A percentile compares a stretch with the other conserved stretches of the same genome.
Evolutionary conservation across 1,284 basidiomycete genomes (phyloP).

Genomic region (Ceratobasidium papillatum): DNA sequence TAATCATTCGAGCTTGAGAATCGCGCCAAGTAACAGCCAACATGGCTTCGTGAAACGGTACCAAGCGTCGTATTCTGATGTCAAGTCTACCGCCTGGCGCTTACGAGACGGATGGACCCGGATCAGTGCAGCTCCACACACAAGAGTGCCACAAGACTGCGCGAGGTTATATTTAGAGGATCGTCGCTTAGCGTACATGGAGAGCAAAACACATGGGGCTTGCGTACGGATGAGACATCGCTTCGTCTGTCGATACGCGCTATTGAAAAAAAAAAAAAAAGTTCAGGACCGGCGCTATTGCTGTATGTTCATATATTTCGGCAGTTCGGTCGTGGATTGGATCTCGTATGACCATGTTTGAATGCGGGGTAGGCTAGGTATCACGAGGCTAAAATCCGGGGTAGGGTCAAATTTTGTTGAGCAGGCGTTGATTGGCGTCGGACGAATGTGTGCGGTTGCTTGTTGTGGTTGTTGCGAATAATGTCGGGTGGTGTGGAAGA

Average conservation of each 20-base stretch:
- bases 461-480: not conserved
- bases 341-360: not conserved
- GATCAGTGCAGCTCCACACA: constrained; percentile 3
- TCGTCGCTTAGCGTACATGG: not conserved
- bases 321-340: constrained; percentile 1
- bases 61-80: not conserved
- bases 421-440: not conserved
- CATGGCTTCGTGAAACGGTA: not conserved
- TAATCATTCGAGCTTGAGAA: not conserved
- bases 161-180: not conserved
- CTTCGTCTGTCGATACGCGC: not conserved
- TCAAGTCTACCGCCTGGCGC: not conserved
- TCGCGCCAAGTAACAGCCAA: not conserved
- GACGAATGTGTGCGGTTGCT: not conserved
- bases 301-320: too few relatives aligned
- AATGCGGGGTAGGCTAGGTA: constrained; percentile 1
- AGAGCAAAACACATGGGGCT: not conserved
- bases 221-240: not conserved
- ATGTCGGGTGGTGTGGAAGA: not conserved
- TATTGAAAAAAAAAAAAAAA: too few relatives aligned
- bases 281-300: too few relatives aligned
- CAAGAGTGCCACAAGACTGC: not conserved
- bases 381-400: not conserved
- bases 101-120: not conserved
- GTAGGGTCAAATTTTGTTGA: not conserved